phyloP scores from a whole-genome alignment of 805 yeast species.

The Cyberlindnera samutprakarnensis region DNA sequence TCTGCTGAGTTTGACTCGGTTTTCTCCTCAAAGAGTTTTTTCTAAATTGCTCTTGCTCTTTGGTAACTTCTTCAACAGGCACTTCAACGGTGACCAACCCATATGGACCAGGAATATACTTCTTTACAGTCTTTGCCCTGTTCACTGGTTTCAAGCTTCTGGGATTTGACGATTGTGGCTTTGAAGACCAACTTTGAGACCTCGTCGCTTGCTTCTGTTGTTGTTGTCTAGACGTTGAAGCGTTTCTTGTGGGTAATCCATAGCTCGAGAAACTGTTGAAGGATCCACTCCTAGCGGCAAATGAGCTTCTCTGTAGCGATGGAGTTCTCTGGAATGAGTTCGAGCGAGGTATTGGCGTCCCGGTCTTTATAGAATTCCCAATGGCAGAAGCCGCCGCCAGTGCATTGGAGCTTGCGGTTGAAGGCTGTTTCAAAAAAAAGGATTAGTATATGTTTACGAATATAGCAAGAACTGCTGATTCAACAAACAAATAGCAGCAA shows the following conservation, averaged over 20 bases:
- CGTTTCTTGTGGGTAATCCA: background rate
- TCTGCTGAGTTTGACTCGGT: conserved; percentile 1
- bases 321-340: conserved; percentile 21
- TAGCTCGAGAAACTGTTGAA: conserved; percentile 11
- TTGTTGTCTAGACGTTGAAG: background rate
- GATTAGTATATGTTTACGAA: background rate
- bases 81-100: conserved; percentile 68
- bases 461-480: background rate
- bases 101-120: conserved; percentile 66
- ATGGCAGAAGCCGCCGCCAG: conserved; percentile 57
- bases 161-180: conserved; percentile 1
- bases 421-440: conserved; percentile 5
- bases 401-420: conserved; percentile 39
- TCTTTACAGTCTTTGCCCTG: conserved; percentile 45
- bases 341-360: conserved; percentile 22
- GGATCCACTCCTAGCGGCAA: conserved; percentile 10
- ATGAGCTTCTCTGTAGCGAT: conserved; percentile 12
- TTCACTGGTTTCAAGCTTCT: background rate
- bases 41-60: background rate
- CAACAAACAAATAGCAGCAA: background rate
- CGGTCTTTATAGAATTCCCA: conserved; percentile 38
- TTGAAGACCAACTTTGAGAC: conserved; percentile 1
- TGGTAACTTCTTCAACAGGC: conserved; percentile 33
- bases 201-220: background rate
- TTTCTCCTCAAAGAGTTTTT: background rate